Base-by-base conservation (phyloP, 768 basidiomycete species). In the Leccinum rimulosum region DNA sequence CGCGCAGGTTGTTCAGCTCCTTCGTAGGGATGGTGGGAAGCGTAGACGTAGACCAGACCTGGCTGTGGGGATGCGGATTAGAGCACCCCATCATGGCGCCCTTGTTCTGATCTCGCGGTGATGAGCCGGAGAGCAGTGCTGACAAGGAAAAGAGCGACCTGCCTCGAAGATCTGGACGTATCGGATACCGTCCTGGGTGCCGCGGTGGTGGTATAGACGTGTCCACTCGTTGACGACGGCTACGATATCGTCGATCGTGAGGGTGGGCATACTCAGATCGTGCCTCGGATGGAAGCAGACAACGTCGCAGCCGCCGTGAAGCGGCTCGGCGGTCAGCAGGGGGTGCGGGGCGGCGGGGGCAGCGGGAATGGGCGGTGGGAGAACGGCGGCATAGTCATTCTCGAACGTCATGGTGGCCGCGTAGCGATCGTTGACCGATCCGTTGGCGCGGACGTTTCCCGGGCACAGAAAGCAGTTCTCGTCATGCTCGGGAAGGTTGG, bases 71-170 rank as follows among this genome's bases (percentile, higher is more conserved):
- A 70, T 96, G 95, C 27, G 93, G 92, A 68, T 95, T 96, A 7
- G 90, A 93, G 69, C 93, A 95, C 11, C 95, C 95, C 95, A 95
- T 95, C 79, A 93, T 94, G 3, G 87, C 75, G 3, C 95, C 95
- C 75, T 95, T 95, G 73, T 94, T 95, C 88, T 93, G 64, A 38
- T 30, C 27, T 52, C 43, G 53, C 51, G 1, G 38, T 55, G 54
- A 54, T 64, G 63, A 64, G 30, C 38, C 35, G 15, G 3, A 14
- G n/a, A n/a, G n/a, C n/a, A 4, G 22, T n/a, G 17, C 6, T 4
- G n/a, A 45, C 31, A 45, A 63, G n/a, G 35, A 54, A 54, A 64
- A n/a, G 22, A 12, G 57, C n/a, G 40, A 31, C 51, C 27, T 54
- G 40, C 93, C 86, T 95, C 93, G 67, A 95, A 95, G 10, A 95